These are phyloP conservation scores for Aspergillus nidulans DNA, from an alignment of 495 filamentous ascomycete species.

Conservation along the genomic window DNA sequence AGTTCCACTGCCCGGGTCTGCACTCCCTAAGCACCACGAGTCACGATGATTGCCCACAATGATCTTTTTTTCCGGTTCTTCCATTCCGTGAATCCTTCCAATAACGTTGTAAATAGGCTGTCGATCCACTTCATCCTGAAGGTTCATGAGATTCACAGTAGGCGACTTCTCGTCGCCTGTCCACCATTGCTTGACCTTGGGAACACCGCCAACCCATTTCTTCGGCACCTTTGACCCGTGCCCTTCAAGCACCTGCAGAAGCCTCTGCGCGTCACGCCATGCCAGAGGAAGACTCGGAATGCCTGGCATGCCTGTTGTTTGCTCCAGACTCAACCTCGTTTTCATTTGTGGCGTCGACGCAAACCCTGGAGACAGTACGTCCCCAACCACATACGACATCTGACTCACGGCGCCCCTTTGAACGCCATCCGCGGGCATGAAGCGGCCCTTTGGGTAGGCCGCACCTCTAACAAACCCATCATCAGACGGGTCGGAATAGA, in stretches of 20 bases:
- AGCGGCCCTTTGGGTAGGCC: conserved; percentile 68
- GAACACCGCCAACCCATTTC: conserved; percentile 74
- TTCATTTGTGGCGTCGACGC: conserved; percentile 67
- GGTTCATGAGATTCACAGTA: conserved; percentile 76
- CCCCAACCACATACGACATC: conserved; percentile 76
- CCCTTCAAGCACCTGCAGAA: conserved; percentile 73
- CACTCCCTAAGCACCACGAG: conserved; percentile 85
- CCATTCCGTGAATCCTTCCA: conserved; percentile 73
- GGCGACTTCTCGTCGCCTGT: conserved; percentile 74
- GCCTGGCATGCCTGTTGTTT: conserved; percentile 66
- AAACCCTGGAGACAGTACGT: conserved; percentile 85
- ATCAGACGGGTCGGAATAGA: conserved; percentile 84
- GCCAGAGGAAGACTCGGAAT: conserved; percentile 88
- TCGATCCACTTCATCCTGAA: conserved; percentile 76
- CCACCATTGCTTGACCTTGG: conserved; percentile 72
- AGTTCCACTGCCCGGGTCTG: conserved; percentile 81
- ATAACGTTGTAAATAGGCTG: conserved; percentile 89
- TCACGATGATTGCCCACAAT: conserved; percentile 94
- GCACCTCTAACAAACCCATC: conserved; percentile 70
- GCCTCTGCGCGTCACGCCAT: conserved; percentile 79
- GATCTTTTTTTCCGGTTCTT: conserved; percentile 78
- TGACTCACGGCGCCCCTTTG: conserved; percentile 80
- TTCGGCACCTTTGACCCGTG: conserved; percentile 65
- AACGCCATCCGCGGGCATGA: conserved; percentile 73
- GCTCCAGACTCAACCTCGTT: conserved; percentile 57